Evolutionary conservation across 2,329 filamentous ascomycete genomes (phyloP), one percentile per base, ranked within the genome.

Genomic region (Nannizzia gypsea): DNA sequence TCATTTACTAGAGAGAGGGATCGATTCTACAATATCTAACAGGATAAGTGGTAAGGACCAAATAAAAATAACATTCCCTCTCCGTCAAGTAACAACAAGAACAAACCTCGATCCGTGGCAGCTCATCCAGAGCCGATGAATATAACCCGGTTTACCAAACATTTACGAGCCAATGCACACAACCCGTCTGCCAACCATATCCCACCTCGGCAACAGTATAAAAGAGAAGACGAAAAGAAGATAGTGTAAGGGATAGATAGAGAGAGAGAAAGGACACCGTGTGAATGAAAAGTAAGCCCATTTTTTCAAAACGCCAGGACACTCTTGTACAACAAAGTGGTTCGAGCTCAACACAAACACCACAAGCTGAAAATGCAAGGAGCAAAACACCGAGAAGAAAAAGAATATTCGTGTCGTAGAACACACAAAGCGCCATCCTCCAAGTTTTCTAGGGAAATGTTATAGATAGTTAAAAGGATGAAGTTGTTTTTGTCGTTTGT

Each of bases 301-400:
- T 34, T 54, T 54, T 54, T 54, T 31, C 15, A 34, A 54, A 54
- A 54, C 50, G 50, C 50, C 50, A 34, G 26, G 50, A 54, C 50
- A 54, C 50, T 54, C 50, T 54, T 54, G 50, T 54, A 54, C 50
- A 54, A 31, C 24, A 34, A 54, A 54, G 13, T 42, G 50, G 50
- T 31, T 31, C 50, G 6, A 54, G 50, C 24, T 31, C 50, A 31
- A 31, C 31, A 54, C 50, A 50, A 50, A 50, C 44, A 54, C 28
- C 50, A 54, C 50, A 34, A 31, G 28, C 28, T 54, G 50, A 54
- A 54, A 54, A 54, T 54, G 50, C 50, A 54, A 54, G 24, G 31
- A 54, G 34, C 24, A 34, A 54, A 54, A 54, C 50, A 34, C 50
- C 24, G 50, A 54, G 50, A 34, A 54, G 50, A 34, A 54, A 50